These are phyloP conservation scores for Parastagonospora avenae DNA, from an alignment of 2,329 filamentous ascomycete genomes.

Conservation along the genomic window DNA sequence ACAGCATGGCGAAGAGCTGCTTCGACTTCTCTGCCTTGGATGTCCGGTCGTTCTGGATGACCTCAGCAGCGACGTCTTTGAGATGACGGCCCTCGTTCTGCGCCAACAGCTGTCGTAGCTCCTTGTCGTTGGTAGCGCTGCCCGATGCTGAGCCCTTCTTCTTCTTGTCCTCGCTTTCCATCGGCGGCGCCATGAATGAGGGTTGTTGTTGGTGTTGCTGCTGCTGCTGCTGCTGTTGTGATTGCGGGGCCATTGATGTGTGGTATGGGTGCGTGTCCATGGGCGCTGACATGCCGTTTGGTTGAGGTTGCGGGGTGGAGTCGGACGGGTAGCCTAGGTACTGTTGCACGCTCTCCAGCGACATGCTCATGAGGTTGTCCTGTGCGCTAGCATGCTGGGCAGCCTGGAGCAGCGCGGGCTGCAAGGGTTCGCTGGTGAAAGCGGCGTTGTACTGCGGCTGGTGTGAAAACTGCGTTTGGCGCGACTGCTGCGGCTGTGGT, in stretches of 20 bases:
- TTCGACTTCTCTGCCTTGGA: constrained; percentile 82
- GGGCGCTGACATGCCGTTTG: constrained; percentile 26
- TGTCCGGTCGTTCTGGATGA: constrained; percentile 78
- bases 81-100: constrained; percentile 70
- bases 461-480: constrained; percentile 17
- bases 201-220: constrained; percentile 17
- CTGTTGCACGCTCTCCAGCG: constrained; percentile 42
- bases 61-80: constrained; percentile 74
- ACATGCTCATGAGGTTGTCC: constrained; percentile 36
- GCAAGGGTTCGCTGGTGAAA: constrained; percentile 35
- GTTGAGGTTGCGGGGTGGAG: constrained; percentile 15
- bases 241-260: constrained; percentile 29
- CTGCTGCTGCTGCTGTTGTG: constrained; percentile 28
- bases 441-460: constrained; percentile 35
- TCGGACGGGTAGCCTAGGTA: constrained; percentile 37
- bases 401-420: constrained; percentile 42
- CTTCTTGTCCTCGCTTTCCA: constrained; percentile 52
- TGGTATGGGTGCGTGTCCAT: constrained; percentile 39
- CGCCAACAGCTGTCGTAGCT: constrained; percentile 77
- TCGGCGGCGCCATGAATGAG: constrained; percentile 28
- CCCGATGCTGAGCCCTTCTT: constrained; percentile 66
- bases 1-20: constrained; percentile 87
- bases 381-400: constrained; percentile 44
- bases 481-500: constrained; percentile 23
- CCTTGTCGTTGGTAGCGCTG: constrained; percentile 79